Conservation (phyloP, 1,284 basidiomycete species). For the Lentinula novae-zelandiae region DNA sequence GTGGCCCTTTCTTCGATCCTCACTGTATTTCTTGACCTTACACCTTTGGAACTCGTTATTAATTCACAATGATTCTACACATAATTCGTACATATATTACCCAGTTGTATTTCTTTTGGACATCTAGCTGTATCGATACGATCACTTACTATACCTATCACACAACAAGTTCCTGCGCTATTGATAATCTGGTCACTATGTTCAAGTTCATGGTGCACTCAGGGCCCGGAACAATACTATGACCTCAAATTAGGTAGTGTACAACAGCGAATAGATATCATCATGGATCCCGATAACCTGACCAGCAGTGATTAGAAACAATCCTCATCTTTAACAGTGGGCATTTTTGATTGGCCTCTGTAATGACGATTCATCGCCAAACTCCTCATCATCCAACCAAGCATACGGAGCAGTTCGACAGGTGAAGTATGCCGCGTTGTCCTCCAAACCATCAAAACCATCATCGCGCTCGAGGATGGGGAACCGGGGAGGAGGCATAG, state of each 20-base stretch:
- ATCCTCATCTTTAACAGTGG: background rate
- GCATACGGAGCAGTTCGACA: conserved; percentile 1
- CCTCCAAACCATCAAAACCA: background rate
- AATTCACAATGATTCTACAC: background rate
- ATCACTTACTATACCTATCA: no score
- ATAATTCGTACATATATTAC: background rate
- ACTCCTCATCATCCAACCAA: background rate
- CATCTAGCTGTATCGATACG: no score
- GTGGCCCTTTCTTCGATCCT: background rate
- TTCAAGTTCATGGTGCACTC: background rate
- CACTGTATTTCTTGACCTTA: background rate
- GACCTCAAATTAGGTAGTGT: no score
- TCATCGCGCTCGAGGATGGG: background rate
- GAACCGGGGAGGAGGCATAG: background rate
- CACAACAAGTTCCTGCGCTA: no score
- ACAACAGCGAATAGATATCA: background rate
- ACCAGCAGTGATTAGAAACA: background rate
- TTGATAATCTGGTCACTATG: background rate
- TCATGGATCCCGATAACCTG: background rate
- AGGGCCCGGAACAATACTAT: no score
- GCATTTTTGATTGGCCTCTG: background rate
- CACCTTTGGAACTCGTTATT: background rate
- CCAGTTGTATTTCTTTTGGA: no score
- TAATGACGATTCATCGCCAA: background rate
- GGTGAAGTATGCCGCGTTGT: conserved; percentile 3